Evolutionary conservation across 257 asterid genomes (phyloP).

Genomic region (Nicotiana tomentosiformis): DNA sequence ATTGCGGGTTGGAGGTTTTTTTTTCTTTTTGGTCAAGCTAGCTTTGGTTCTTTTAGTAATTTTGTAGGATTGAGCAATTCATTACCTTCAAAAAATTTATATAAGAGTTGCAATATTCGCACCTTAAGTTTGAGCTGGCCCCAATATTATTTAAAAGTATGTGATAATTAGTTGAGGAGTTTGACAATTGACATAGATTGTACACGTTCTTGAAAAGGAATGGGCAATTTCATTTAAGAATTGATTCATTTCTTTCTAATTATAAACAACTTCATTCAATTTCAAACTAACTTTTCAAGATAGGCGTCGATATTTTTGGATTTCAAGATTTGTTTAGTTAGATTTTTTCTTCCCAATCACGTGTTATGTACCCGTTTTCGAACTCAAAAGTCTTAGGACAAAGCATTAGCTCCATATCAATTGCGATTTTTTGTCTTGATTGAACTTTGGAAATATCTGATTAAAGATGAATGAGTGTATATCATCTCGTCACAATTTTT

Average conservation of each 20-base stretch:
- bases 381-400: too few species aligned
- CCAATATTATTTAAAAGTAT: neutral
- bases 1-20: neutral
- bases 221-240: neutral
- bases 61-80: neutral
- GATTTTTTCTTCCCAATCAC: too few species aligned
- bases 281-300: neutral
- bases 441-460: too few species aligned
- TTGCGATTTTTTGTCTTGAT: too few species aligned
- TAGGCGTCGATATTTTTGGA: neutral
- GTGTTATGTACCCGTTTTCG: too few species aligned
- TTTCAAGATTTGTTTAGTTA: neutral
- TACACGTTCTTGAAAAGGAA: neutral
- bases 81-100: neutral
- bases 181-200: neutral
- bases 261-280: neutral
- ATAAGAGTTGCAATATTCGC: neutral
- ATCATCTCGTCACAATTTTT: too few species aligned
- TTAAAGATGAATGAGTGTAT: too few species aligned
- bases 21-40: neutral
- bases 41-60: neutral
- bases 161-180: neutral
- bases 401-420: too few species aligned
- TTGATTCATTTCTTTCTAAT: neutral
- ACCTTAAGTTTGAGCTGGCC: neutral